Evolutionary conservation across 2,329 filamentous ascomycete genomes (phyloP).

Genomic region (Penicillium sp.): DNA sequence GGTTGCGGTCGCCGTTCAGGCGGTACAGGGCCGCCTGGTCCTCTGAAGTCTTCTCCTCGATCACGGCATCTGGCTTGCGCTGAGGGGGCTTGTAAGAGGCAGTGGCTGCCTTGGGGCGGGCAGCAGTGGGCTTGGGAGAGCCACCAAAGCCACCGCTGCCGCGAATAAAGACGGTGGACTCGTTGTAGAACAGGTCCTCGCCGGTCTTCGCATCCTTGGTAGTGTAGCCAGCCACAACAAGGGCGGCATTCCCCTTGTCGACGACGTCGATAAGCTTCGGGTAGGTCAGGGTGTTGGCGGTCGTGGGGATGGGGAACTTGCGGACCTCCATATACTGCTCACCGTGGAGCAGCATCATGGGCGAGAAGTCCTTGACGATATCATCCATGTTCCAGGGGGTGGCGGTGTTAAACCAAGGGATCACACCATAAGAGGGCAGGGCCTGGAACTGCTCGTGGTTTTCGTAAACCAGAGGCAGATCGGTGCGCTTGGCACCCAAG

Average conservation of each 20-base stretch:
- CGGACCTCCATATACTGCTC: conserved; percentile 97
- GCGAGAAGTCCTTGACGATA: conserved; percentile 91
- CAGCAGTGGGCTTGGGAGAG: conserved; percentile 62
- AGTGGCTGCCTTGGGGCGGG: conserved; percentile 75
- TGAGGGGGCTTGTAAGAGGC: conserved; percentile 74
- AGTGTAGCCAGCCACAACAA: conserved; percentile 74
- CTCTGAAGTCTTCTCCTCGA: conserved; percentile 80
- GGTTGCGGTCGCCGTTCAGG: conserved; percentile 91
- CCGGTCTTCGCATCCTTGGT: conserved; percentile 82
- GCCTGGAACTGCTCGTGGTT: conserved; percentile 88
- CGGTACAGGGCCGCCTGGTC: conserved; percentile 94
- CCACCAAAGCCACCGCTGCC: conserved; percentile 90
- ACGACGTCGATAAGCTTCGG: conserved; percentile 87
- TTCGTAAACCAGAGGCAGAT: conserved; percentile 87
- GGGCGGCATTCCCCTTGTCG: conserved; percentile 88
- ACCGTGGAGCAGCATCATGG: conserved; percentile 98
- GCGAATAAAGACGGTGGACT: conserved; percentile 86
- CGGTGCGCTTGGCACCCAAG: conserved; percentile 83
- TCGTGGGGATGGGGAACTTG: conserved; percentile 86
- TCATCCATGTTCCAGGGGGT: conserved; percentile 75
- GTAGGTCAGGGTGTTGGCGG: conserved; percentile 70
- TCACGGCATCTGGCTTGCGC: conserved; percentile 72
- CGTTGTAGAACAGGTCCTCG: conserved; percentile 95
- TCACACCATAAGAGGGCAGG: conserved; percentile 90
- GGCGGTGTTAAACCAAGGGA: conserved; percentile 85